A percentile compares a stretch with the other conserved stretches of the same genome.
Conservation (phyloP, 371 early-diverging fungal genomes). For the Mucor mucedo region DNA sequence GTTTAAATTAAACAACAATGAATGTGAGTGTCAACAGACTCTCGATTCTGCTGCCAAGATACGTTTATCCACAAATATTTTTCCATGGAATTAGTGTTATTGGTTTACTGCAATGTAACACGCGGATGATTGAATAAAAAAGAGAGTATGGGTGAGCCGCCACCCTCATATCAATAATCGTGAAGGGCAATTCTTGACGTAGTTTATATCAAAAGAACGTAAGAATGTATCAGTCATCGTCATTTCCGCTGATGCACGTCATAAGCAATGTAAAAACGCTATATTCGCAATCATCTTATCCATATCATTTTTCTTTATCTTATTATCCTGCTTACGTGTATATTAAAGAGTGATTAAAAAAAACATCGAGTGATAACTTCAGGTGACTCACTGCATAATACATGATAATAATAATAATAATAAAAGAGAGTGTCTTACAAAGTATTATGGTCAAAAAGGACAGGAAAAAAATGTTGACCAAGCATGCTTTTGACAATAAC, state of each 20-base stretch:
- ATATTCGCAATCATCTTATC: no score
- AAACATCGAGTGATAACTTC: not conserved
- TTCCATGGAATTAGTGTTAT: not conserved
- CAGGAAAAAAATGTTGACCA: no score
- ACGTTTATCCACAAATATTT: not conserved
- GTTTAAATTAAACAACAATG: not conserved
- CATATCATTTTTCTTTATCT: not conserved
- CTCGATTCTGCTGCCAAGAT: not conserved
- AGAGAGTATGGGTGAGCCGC: not conserved
- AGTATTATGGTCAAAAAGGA: no score
- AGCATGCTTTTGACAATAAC: not conserved
- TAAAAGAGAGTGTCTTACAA: not conserved
- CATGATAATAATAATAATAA: not conserved
- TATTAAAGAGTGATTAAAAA: not conserved
- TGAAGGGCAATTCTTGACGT: no score
- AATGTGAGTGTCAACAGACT: not conserved
- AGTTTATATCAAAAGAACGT: no score
- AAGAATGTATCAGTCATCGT: not conserved
- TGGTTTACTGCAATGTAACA: slow-evolving; percentile 1
- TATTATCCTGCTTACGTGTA: slow-evolving; percentile 1
- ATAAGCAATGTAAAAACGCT: no score
- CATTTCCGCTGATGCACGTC: not conserved
- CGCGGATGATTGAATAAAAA: not conserved
- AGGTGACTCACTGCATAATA: slow-evolving; percentile 1
- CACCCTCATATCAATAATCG: not conserved